Base-by-base conservation (phyloP, 1,284 basidiomycete species). In the Ganoderma resinaceum region DNA sequence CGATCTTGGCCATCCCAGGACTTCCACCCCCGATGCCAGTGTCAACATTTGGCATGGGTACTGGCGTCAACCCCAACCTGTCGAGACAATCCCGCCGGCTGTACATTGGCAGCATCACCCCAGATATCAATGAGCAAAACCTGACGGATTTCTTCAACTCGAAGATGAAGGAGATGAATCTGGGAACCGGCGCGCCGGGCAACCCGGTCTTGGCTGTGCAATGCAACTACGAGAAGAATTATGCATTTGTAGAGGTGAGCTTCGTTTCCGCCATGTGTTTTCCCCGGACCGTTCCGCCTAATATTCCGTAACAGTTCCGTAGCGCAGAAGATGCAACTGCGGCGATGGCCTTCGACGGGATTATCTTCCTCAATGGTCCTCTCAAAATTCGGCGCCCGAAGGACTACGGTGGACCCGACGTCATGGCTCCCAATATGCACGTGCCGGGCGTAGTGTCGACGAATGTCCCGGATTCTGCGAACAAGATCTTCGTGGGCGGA, bases 401-500 rank as follows among this genome's bases (percentile, higher is more conserved):
- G 80, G 97, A 99, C 77, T 99, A 98, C 77, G 91, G 94, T 62
- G 94, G 94, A 31, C 77, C 82, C 62, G 91, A 93, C 63, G 81
- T 87, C 55, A 85, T 90, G 59, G 82, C 86, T 20, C 85, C 90
- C 38, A 88, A 87, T 69, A 86, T 94, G 68, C 92, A 96, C 77
- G 94, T 98, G 66, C 95, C 96, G 31, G 96, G 97, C 66, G 93
- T 97, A 62, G 94, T 98, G 43, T 97, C 95, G n/a, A 96, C 95
- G 59, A 97, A 95, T 73, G 96, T 98, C 18, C 96, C 96, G 26
- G 98, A 99, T 80, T 96, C 96, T 46, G 93, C 95, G 78, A 96
- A 99, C 88, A 99, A 99, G 85, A 89, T 99, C 70, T 99, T 98
- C 76, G 93, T 99, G 70, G 98, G 98, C 63, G 97, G 97, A 66